Percentiles rank a stretch among this genome's conserved stretches.
Evolutionary conservation across 2,329 filamentous ascomycete species (phyloP).

Genomic region (Mycosphaerella sp.): DNA sequence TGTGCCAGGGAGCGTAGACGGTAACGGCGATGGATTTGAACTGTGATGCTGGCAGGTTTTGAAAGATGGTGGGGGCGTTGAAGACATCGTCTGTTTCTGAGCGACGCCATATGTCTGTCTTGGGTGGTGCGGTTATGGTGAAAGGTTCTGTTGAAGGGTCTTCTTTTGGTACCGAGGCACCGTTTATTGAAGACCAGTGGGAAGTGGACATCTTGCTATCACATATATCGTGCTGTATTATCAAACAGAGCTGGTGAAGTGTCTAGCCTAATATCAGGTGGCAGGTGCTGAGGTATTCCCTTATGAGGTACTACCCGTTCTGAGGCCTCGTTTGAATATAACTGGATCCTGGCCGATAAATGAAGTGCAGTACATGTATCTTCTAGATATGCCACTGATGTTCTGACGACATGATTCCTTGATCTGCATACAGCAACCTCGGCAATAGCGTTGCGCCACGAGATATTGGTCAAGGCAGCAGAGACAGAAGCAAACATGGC

Average conservation of each 20-base stretch:
- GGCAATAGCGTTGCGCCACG: background rate
- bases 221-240: background rate
- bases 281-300: background rate
- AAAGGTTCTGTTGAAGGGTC: conserved; percentile 11
- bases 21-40: conserved; percentile 60
- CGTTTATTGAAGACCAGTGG: conserved; percentile 11
- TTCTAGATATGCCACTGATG: background rate
- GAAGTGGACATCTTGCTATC: background rate
- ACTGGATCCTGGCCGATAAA: conserved; percentile 3
- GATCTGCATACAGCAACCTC: conserved; percentile 11
- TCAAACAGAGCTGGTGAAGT: background rate
- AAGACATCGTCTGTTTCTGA: conserved; percentile 53
- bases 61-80: conserved; percentile 28
- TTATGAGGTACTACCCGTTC: too few relatives aligned
- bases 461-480: background rate
- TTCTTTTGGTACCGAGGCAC: conserved; percentile 6
- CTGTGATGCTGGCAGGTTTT: conserved; percentile 24
- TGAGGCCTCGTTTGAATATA: background rate
- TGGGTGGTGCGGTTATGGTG: conserved; percentile 51
- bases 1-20: conserved; percentile 54
- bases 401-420: conserved; percentile 11
- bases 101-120: conserved; percentile 72
- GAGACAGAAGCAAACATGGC: conserved; percentile 3
- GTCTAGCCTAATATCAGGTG: background rate
- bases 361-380: background rate